phyloP scores from a whole-genome alignment of 345 rosid species.

The Citrus australasica region DNA sequence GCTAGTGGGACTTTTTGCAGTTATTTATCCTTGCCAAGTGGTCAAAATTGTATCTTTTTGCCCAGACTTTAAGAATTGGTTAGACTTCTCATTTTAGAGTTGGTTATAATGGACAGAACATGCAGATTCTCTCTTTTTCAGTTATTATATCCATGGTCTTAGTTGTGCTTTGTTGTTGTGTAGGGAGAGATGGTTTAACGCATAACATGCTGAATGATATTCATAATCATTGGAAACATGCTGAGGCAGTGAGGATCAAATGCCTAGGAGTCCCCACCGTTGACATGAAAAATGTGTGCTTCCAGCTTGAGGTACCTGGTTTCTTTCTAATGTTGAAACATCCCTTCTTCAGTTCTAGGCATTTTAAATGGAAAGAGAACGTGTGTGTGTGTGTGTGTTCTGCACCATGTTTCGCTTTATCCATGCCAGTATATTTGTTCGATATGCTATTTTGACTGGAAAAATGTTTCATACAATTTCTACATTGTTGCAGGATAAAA shows the following conservation, averaged over 20 bases:
- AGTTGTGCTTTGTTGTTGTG: slow-evolving; percentile 8
- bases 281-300: slow-evolving; percentile 80
- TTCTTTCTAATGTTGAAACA: not conserved
- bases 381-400: too few relatives aligned
- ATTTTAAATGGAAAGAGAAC: not conserved
- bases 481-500: slow-evolving; percentile 46
- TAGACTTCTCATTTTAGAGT: not conserved
- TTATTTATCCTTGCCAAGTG: not conserved
- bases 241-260: slow-evolving; percentile 80
- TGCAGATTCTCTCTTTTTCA: not conserved
- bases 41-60: not conserved
- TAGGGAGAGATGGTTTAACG: slow-evolving; percentile 96
- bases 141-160: not conserved
- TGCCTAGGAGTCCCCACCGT: slow-evolving; percentile 90
- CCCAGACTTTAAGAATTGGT: not conserved
- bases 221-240: slow-evolving; percentile 73
- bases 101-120: not conserved
- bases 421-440: not conserved
- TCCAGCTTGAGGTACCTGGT: slow-evolving; percentile 74
- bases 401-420: not conserved
- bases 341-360: not conserved
- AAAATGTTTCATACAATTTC: slow-evolving; percentile 1
- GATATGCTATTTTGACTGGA: not conserved
- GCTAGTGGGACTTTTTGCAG: not conserved
- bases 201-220: slow-evolving; percentile 94